Percentiles rank a stretch among this genome's conserved stretches.
Conservation (phyloP, 768 basidiomycete species). For the Trametes sanguinea region DNA sequence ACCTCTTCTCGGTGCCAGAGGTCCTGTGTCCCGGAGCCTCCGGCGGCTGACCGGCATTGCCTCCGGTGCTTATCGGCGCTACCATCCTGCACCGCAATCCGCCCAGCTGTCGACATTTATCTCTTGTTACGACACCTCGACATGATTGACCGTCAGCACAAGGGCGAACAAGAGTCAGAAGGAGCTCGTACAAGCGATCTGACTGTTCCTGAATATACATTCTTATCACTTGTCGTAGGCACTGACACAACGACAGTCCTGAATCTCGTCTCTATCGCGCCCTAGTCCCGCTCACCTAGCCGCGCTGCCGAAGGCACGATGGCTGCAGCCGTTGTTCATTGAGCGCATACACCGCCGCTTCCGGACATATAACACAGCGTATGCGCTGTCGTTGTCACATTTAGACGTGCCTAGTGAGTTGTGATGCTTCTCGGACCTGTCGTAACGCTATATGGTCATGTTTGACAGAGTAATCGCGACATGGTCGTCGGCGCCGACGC, state of each 20-base stretch:
- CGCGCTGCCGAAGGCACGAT: not conserved
- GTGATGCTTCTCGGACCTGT: not conserved
- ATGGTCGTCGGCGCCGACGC: not conserved
- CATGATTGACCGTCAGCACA: not conserved
- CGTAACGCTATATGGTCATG: not conserved
- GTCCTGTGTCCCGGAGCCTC: no score
- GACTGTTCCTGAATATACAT: no score
- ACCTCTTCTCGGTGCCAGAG: no score
- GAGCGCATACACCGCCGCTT: not conserved
- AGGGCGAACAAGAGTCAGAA: not conserved
- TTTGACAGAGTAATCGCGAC: slow-evolving; percentile 11
- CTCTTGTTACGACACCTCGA: not conserved
- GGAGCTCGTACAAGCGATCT: no score
- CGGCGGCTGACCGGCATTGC: not conserved
- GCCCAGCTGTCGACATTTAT: not conserved
- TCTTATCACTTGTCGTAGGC: not conserved
- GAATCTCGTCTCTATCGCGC: no score
- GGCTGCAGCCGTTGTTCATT: no score
- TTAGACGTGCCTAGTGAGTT: slow-evolving; percentile 6
- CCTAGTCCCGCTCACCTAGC: no score
- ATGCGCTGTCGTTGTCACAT: not conserved
- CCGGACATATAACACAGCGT: slow-evolving; percentile 2
- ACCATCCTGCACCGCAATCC: not conserved
- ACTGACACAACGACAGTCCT: no score
- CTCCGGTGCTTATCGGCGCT: no score